These are phyloP conservation scores for Dactylis glomerata DNA, from an alignment of 176 grass and related monocot genomes.

Conservation along the genomic window DNA sequence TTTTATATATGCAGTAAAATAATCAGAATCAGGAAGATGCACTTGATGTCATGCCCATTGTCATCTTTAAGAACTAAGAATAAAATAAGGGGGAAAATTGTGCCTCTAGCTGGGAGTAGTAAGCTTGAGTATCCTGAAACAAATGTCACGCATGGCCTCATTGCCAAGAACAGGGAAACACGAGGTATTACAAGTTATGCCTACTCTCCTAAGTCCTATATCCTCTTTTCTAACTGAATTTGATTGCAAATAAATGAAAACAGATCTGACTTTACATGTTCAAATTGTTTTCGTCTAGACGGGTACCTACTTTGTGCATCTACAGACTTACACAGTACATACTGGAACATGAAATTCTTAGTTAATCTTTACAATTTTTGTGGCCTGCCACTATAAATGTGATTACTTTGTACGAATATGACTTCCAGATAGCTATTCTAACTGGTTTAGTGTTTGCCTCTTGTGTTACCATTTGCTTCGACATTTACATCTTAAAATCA, in stretches of 20 bases:
- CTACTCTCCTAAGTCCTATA: background rate
- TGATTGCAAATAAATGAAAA: background rate
- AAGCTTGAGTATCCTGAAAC: constrained; percentile 46
- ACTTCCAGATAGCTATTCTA: no score
- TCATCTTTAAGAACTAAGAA: background rate
- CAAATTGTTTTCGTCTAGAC: background rate
- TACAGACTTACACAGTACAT: background rate
- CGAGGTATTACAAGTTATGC: no score
- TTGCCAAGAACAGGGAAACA: constrained; percentile 47
- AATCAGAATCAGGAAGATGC: background rate
- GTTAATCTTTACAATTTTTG: no score
- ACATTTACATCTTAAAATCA: no score
- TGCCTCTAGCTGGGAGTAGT: constrained; percentile 44
- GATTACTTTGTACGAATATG: no score
- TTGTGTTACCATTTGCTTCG: no score
- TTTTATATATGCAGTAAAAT: background rate
- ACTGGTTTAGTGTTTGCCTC: no score
- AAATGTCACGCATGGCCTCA: constrained; percentile 42
- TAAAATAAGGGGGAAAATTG: background rate
- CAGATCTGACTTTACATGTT: background rate
- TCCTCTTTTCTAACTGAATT: background rate
- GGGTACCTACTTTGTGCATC: background rate
- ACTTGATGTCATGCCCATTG: background rate
- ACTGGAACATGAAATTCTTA: no score
- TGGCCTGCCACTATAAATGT: no score